phyloP scores from a whole-genome alignment of 352 stramenopile genomes.

The Phytophthora sojae region DNA sequence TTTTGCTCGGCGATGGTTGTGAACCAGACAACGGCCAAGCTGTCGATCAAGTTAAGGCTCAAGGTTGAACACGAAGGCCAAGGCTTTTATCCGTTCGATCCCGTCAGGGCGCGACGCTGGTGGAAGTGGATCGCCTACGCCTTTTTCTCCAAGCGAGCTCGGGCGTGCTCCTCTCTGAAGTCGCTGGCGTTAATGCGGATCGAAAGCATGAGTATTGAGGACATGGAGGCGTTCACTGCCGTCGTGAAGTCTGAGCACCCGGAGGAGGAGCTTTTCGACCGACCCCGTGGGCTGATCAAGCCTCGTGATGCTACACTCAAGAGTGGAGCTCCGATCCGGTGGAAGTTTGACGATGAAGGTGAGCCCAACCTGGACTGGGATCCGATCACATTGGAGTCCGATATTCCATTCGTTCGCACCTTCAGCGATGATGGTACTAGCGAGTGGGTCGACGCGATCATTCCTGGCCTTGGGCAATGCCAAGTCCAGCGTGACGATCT shows the following conservation, averaged over 20 bases:
- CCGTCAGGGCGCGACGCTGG: neutral
- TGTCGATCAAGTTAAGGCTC: too few relatives aligned
- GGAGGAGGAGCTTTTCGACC: conserved; percentile 2
- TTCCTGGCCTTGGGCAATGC: conserved; percentile 8
- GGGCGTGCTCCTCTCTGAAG: conserved; percentile 1
- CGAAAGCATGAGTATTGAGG: neutral
- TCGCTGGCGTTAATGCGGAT: conserved; percentile 4
- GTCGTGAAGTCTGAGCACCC: neutral
- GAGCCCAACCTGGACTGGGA: neutral
- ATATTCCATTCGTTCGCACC: neutral
- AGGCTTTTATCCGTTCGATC: too few relatives aligned
- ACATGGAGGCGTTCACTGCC: neutral
- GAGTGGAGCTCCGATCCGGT: neutral
- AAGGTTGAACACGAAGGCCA: neutral
- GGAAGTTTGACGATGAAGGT: neutral
- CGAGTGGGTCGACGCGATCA: neutral
- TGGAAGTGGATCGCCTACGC: neutral
- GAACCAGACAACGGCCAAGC: too few relatives aligned
- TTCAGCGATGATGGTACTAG: conserved; percentile 4
- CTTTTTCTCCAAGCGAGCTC: conserved; percentile 13
- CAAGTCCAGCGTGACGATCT: conserved; percentile 6
- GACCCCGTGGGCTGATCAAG: neutral
- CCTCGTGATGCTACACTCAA: neutral
- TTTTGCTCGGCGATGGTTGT: conserved; percentile 7
- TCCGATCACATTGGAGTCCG: neutral